Percentiles rank a stretch among this genome's conserved stretches.
Evolutionary conservation across 495 filamentous ascomycete genomes (phyloP).

Genomic region (Penicillium psychrofluorescens): DNA sequence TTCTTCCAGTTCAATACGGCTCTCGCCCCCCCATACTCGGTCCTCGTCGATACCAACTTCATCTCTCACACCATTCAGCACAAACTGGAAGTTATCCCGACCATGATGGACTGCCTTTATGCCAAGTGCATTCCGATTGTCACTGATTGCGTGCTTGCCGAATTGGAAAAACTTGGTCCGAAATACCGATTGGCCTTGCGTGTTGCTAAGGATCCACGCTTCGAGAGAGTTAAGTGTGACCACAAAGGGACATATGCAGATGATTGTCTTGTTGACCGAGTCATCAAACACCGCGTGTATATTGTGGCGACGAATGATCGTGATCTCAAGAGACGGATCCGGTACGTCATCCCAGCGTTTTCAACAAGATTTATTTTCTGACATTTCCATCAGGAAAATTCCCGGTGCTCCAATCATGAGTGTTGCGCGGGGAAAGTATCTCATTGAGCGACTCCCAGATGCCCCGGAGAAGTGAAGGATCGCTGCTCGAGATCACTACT

Average conservation of each 20-base stretch:
- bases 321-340: constrained; percentile 66
- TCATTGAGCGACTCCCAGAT: constrained; percentile 84
- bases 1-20: constrained; percentile 95
- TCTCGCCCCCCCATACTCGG: constrained; percentile 79
- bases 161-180: constrained; percentile 85
- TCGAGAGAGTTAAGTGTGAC: constrained; percentile 74
- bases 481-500: no score
- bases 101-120: constrained; percentile 73
- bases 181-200: constrained; percentile 85
- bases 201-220: constrained; percentile 88
- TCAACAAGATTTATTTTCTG: no score
- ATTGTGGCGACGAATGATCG: constrained; percentile 87
- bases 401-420: constrained; percentile 53
- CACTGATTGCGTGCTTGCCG: constrained; percentile 51
- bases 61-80: constrained; percentile 82
- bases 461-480: constrained; percentile 34
- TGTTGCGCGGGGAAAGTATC: constrained; percentile 78
- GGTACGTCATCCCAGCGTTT: constrained; percentile 19
- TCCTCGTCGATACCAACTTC: constrained; percentile 91
- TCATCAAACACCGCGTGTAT: constrained; percentile 72
- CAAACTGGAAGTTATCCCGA: constrained; percentile 80
- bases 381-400: constrained; percentile 18
- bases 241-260: constrained; percentile 93
- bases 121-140: constrained; percentile 47
- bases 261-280: constrained; percentile 87